Base-by-base conservation (phyloP, 129 eudicot genomes). In the Oenanthe sinensis region DNA sequence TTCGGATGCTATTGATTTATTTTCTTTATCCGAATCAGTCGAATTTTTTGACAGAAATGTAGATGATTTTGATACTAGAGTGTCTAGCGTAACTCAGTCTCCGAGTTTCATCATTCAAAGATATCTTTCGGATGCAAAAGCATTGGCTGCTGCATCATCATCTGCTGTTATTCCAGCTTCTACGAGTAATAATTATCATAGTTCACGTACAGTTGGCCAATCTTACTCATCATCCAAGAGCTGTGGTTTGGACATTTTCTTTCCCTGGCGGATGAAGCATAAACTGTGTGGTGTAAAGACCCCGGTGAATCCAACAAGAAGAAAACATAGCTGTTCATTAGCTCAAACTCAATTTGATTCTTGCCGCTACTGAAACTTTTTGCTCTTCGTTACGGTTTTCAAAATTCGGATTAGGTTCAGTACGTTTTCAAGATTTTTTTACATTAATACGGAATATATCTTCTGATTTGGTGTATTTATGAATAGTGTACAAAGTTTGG, bases 11-110 rank as follows among this genome's bases (percentile, higher is more conserved):
- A 79, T 89, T 5, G 98, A 93, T 45, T 75, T 89, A 46, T 91
- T 93, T 79, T 93, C 97, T 2, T 76, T 93, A 37, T 90, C 92
- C 0, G 93, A 92, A 12, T 90, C 97, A 2, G 75, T 79, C 8
- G 90, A 92, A 16, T 78, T 82, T 70, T 89, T 91, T 72, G 76
- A 72, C 28, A n/a, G 17, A 43, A 12, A 19, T 40, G 49, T 20
- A 72, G 45, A 33, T 71, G 50, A 72, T 43, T 72, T 72, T 19
- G 49, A 16, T 71, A 72, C 37, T 1, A 72, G 5, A 22, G 33
- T n/a, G 17, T 43, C 49, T 7, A 72, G 39, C 43, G 33, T 33
- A 8, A 43, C 30, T 10, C 33, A 43, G 37, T 20, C 49, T 43
- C 76, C 76, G 12, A 40, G 39, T 72, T 43, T 43, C 76, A 74